Base-by-base conservation (phyloP, 176 grass and related monocot species). In the Eragrostis curvula region DNA sequence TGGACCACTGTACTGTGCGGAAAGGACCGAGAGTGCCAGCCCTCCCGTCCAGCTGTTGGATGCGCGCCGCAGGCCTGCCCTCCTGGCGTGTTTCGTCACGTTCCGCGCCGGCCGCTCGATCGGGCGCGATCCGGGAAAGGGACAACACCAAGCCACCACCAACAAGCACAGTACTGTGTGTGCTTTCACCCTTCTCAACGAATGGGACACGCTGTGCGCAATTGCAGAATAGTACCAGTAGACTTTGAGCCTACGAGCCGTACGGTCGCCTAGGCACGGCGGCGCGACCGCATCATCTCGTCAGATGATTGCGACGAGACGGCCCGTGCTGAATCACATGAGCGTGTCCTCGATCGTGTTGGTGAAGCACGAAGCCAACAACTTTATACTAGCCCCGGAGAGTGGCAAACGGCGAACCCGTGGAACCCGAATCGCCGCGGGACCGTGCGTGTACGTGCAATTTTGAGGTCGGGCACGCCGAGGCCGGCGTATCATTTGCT, bases 281-380 rank as follows among this genome's bases (percentile, higher is more conserved):
- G 56, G n/a, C 9, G 9, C 17, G 17, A 62, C 58, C n/a, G 55
- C 42, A 28, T 65, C 59, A 16, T n/a, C 27, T 23, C 18, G 59
- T 49, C 44, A 36, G 76, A 79, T 24, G 76, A 68, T 80, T 68
- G 77, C 5, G 78, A 80, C 64, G 47, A 53, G 77, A 68, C 77
- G 20, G 45, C 28, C 25, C 27, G 27, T 3, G 24, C 25, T 15
- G 16, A 64, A 49, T 32, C 43, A 32, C 8, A 17, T 6, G 15
- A 45, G 16, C 57, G 58, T 61, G 58, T 61, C 23, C 24, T 28
- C 24, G 11, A 14, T 14, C 23, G 57, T 60, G 23, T 12, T 27
- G 57, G 27, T n/a, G 10, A 14, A 0, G 56, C 56, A 59, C 15
- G 9, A 59, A 16, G 56, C 56, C n/a, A 45, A 45, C 42, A 8